Base-by-base conservation (phyloP, 73 alveolate genomes). In the Paramecium bursaria region DNA sequence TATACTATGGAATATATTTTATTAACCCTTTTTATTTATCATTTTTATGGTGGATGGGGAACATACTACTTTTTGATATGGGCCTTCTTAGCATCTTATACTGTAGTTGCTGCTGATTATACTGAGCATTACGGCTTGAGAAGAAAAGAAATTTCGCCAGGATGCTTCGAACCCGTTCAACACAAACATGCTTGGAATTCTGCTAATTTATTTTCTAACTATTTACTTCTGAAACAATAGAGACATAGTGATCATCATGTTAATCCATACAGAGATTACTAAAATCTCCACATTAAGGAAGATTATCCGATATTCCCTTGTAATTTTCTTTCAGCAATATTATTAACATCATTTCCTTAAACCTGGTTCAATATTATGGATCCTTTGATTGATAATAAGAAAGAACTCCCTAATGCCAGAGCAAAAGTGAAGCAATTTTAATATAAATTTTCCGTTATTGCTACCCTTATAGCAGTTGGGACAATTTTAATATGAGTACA, bases 221-320 rank as follows among this genome's bases (percentile, higher is more conserved):
- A 80, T 73, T 27, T 91, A 19, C 52, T 93, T 5, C 86, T 93
- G 74, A 93, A 91, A 85, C 86, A 91, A 10, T 86, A 93, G 73
- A 60, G 98, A 50, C 98, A 93, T 57, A 88, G 95, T 9, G 98
- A 93, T 74, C 98, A 93, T 82, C 98, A 93, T 77, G 94, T 91
- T n/a, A 29, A 93, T 33, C 86, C 94, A 29, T 91, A 90, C 47
- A 91, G 86, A 75, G 95, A 94, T 3, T 93, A 93, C 57, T 79
- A 93, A 73, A 91, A 73, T 25, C 86, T 93, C n/a, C 52, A 61
- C 25, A 61, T 86, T 39, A 73, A 50, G 49, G 86, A 75, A 3
- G 94, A 91, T 10, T 73, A 90, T 54, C 97, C 97, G 10, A 30
- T 35, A 13, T 88, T 92, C 14, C 97, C 97, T 3, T 52, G 76